A percentile compares a stretch with the other conserved stretches of the same genome.
Evolutionary conservation across 2,329 filamentous ascomycete species (phyloP).

Genomic region (Xylaria hypoxylon): DNA sequence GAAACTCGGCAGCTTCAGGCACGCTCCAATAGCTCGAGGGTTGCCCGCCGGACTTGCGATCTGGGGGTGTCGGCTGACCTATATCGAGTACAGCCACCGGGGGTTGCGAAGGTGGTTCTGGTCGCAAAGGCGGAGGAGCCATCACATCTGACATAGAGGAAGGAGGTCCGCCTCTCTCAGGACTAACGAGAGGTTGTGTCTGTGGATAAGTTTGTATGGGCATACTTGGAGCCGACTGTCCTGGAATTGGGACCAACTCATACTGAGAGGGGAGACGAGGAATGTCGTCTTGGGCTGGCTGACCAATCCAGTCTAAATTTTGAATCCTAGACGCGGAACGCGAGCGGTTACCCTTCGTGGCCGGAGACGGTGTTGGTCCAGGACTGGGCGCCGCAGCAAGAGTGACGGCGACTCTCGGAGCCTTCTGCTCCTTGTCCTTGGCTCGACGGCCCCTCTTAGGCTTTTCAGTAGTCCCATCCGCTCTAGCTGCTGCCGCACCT

Average conservation of each 20-base stretch:
- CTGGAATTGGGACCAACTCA: slow-evolving; percentile 56
- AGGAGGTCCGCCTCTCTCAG: slow-evolving; percentile 45
- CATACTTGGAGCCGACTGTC: slow-evolving; percentile 58
- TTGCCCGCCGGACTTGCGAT: slow-evolving; percentile 66
- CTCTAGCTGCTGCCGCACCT: slow-evolving; percentile 56
- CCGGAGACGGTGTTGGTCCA: slow-evolving; percentile 38
- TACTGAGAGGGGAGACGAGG: slow-evolving; percentile 58
- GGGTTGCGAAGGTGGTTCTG: slow-evolving; percentile 64
- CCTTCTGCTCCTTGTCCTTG: slow-evolving; percentile 56
- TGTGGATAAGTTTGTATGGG: slow-evolving; percentile 49
- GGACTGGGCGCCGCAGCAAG: slow-evolving; percentile 60
- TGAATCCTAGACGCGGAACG: slow-evolving; percentile 66
- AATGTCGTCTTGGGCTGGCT: slow-evolving; percentile 54
- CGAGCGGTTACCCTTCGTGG: slow-evolving; percentile 61
- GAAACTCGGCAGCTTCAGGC: slow-evolving; percentile 82
- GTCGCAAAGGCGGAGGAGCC: slow-evolving; percentile 67
- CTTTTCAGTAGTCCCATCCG: slow-evolving; percentile 60
- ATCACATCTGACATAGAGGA: slow-evolving; percentile 64
- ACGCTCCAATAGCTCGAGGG: slow-evolving; percentile 91
- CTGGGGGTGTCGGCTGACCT: slow-evolving; percentile 55
- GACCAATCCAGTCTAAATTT: slow-evolving; percentile 55
- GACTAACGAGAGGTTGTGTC: slow-evolving; percentile 46
- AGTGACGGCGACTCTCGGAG: slow-evolving; percentile 56
- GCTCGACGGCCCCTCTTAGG: slow-evolving; percentile 56
- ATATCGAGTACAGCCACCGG: slow-evolving; percentile 65